A percentile compares a stretch with the other conserved stretches of the same genome.
These are phyloP conservation scores for Metarhizium guizhouense DNA, from an alignment of 2,329 filamentous ascomycete genomes.

Conservation along the genomic window DNA sequence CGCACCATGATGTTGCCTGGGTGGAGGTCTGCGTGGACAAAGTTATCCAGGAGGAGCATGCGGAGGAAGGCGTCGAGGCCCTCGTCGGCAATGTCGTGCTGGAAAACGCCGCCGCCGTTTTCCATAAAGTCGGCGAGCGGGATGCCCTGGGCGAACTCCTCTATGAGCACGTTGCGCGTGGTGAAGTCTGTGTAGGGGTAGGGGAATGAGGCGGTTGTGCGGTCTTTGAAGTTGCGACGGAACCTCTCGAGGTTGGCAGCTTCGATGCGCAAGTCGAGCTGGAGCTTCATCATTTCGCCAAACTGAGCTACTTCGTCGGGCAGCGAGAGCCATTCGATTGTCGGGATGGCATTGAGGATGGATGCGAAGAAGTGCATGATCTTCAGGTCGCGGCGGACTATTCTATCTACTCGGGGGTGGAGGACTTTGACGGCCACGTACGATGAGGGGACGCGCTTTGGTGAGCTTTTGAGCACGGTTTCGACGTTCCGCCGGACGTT, in stretches of 20 bases:
- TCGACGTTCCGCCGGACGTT: constrained; percentile 77
- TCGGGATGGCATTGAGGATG: constrained; percentile 76
- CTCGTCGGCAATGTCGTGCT: constrained; percentile 89
- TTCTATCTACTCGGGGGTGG: constrained; percentile 83
- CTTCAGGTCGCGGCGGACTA: constrained; percentile 78
- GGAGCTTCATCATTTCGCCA: constrained; percentile 97
- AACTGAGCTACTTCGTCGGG: constrained; percentile 93
- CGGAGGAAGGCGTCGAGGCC: constrained; percentile 91
- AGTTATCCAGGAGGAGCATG: constrained; percentile 96
- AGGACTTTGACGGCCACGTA: constrained; percentile 96
- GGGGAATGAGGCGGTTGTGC: constrained; percentile 93
- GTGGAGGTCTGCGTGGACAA: constrained; percentile 92
- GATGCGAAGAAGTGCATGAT: constrained; percentile 93
- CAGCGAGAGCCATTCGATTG: constrained; percentile 93
- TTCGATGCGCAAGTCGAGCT: constrained; percentile 91
- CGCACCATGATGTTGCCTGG: constrained; percentile 99
- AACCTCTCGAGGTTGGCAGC: constrained; percentile 83
- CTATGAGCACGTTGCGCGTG: constrained; percentile 83
- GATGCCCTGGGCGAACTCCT: constrained; percentile 93
- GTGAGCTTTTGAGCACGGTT: constrained; percentile 75
- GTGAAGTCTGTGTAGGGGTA: constrained; percentile 90
- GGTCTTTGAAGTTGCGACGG: constrained; percentile 79
- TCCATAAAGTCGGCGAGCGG: constrained; percentile 84
- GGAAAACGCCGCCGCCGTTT: constrained; percentile 84
- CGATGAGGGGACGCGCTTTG: constrained; percentile 74